Conservation (phyloP, 2,329 filamentous ascomycete species). For the Penicillium sp. region DNA sequence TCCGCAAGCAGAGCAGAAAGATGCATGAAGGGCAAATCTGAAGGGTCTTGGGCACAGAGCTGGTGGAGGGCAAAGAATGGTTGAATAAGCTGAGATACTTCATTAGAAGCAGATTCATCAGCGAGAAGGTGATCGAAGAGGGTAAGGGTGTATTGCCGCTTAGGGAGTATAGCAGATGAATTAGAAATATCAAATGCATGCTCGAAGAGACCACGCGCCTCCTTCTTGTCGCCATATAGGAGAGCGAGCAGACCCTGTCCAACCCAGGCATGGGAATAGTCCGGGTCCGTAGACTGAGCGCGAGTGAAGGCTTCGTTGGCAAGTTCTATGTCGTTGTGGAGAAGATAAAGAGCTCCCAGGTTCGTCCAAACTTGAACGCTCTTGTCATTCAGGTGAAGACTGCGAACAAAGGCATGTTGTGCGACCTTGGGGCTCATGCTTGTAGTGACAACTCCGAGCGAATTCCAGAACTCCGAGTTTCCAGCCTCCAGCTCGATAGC, state of each 20-base stretch:
- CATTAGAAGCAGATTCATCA: conserved; percentile 55
- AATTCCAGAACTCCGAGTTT: conserved; percentile 97
- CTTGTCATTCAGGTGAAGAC: conserved; percentile 88
- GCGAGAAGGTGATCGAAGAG: conserved; percentile 80
- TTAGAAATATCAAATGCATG: conserved; percentile 94
- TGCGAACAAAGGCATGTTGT: conserved; percentile 91
- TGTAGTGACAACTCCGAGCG: conserved; percentile 87
- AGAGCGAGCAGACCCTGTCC: conserved; percentile 88
- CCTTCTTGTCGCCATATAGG: conserved; percentile 71
- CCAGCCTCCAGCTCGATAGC: conserved; percentile 94
- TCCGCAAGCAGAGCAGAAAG: conserved; percentile 81
- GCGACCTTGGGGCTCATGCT: conserved; percentile 83
- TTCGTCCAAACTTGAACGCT: conserved; percentile 89
- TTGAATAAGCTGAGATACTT: conserved; percentile 71
- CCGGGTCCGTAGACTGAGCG: conserved; percentile 91
- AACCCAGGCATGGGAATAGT: conserved; percentile 91
- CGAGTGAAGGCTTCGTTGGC: conserved; percentile 88
- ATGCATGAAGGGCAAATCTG: conserved; percentile 74
- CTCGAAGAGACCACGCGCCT: conserved; percentile 84
- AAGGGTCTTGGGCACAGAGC: conserved; percentile 70
- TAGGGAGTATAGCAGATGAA: conserved; percentile 71
- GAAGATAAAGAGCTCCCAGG: conserved; percentile 79
- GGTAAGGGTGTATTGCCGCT: conserved; percentile 78
- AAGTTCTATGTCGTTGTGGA: conserved; percentile 82
- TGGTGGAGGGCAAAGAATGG: conserved; percentile 89